Base-by-base conservation (phyloP, 1,284 basidiomycete species). In the Waitea zeae region DNA sequence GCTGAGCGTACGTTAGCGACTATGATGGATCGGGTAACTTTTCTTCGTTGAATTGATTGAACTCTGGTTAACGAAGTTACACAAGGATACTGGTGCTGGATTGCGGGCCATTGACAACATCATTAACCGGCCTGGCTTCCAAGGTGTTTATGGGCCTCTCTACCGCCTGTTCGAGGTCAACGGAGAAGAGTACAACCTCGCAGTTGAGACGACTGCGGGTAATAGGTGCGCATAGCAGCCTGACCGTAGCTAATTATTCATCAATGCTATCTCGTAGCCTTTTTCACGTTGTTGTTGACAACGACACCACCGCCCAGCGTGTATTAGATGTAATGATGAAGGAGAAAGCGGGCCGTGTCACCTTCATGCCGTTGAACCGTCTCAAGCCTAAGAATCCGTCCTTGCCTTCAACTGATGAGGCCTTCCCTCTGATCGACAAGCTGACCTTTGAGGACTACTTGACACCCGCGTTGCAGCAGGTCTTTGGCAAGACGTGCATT, bases 311-410 rank as follows among this genome's bases (percentile, higher is more conserved):
- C 0, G 95, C 89, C 0, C 76, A 75, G 3, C 74, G 69, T 45
- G 72, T 97, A 12, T 71, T 99, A 14, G 84, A 95, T 17, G 66
- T 82, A 42, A 93, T 99, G 90, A 66, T 90, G 47, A 74, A 74
- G 47, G 89, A 97, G 48, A 84, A 81, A 50, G 81, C 74, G 4
- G 95, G 95, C 1, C 77, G 95, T 35, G 86, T 98, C 14, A 99
- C 95, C 0, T 97, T 97, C 58, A 92, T 99, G 79, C 95, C 95
- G 11, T 69, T 99, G 31, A 98, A 98, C 53, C 81, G 93, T n/a
- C 72, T 98, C 34, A 80, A 83, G 46, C 81, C 83, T 28, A 83
- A 81, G 43, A 64, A 66, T 31, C 61, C 64, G 0, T 55, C 62
- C 0, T 58, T 65, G 11, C 90, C 90, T 0, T 77, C 82, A 42